Evolutionary conservation across 108 stramenopile genomes (phyloP).

Genomic region (Stephanodiscus minutulus): DNA sequence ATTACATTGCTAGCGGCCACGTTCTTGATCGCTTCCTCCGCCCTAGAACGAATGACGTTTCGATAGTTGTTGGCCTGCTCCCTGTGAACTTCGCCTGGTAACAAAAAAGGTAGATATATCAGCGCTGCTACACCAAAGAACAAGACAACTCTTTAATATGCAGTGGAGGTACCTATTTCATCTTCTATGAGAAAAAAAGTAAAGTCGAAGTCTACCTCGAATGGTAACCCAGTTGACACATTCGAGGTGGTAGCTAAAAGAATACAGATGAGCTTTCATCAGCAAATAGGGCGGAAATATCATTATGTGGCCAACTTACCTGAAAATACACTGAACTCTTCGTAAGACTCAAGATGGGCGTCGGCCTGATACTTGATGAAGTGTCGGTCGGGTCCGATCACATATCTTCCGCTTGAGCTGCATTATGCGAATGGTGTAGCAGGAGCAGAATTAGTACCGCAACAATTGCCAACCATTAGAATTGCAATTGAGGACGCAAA

Average conservation of each 20-base stretch:
- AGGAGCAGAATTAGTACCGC: neutral
- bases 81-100: constrained; percentile 37
- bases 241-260: constrained; percentile 15
- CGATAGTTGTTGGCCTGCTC: constrained; percentile 45
- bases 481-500: neutral
- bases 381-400: constrained; percentile 26
- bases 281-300: neutral
- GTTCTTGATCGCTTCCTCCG: constrained; percentile 59
- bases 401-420: constrained; percentile 41
- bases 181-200: constrained; percentile 51
- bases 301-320: neutral
- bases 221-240: constrained; percentile 52
- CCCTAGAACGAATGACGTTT: constrained; percentile 38
- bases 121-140: too few species aligned
- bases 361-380: constrained; percentile 64
- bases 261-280: neutral
- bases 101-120: too few species aligned
- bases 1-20: constrained; percentile 38
- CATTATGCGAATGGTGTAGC: neutral
- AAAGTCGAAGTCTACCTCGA: constrained; percentile 49
- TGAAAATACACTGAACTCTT: constrained; percentile 48
- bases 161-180: constrained; percentile 27
- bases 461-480: neutral
- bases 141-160: too few species aligned
- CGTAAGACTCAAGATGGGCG: constrained; percentile 41